Conservation (phyloP, 1,284 basidiomycete species). For the Trichosporon coremiiforme region DNA sequence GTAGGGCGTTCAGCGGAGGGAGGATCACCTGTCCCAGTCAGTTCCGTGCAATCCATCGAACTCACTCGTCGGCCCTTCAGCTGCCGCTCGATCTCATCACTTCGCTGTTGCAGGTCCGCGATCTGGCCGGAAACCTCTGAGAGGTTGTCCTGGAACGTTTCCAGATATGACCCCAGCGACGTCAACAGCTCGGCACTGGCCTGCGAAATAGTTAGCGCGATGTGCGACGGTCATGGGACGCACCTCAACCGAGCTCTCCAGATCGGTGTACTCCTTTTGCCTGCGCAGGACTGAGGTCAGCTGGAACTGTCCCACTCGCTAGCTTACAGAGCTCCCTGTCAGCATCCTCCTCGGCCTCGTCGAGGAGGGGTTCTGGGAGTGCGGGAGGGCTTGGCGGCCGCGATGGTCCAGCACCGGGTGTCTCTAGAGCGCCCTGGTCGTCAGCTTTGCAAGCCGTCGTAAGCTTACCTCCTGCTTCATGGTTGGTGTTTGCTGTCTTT, state of each 20-base stretch:
- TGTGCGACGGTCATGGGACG: constrained; percentile 16
- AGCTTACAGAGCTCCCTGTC: constrained; percentile 44
- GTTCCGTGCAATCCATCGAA: constrained; percentile 22
- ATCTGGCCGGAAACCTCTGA: constrained; percentile 93
- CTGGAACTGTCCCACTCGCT: constrained; percentile 23
- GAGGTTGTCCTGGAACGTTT: constrained; percentile 92
- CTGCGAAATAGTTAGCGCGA: constrained; percentile 28
- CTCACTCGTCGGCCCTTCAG: constrained; percentile 78
- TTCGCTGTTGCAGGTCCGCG: constrained; percentile 84
- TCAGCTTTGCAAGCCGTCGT: constrained; percentile 12
- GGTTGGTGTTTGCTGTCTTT: not conserved
- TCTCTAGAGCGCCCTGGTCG: constrained; percentile 26
- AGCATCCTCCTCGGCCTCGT: constrained; percentile 37
- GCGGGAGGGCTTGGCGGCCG: constrained; percentile 20
- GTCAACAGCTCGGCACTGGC: constrained; percentile 66
- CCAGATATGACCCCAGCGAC: constrained; percentile 84
- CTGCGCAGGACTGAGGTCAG: constrained; percentile 42
- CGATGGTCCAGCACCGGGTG: constrained; percentile 27
- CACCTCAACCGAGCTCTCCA: constrained; percentile 48
- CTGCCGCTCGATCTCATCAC: constrained; percentile 82
- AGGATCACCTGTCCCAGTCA: constrained; percentile 71
- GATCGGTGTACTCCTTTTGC: constrained; percentile 47
- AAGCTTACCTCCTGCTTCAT: not conserved
- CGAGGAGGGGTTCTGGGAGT: constrained; percentile 35
- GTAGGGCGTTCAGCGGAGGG: constrained; percentile 75